Evolutionary conservation across 2,329 filamentous ascomycete genomes (phyloP).

Genomic region (Aspergillus cejpii): DNA sequence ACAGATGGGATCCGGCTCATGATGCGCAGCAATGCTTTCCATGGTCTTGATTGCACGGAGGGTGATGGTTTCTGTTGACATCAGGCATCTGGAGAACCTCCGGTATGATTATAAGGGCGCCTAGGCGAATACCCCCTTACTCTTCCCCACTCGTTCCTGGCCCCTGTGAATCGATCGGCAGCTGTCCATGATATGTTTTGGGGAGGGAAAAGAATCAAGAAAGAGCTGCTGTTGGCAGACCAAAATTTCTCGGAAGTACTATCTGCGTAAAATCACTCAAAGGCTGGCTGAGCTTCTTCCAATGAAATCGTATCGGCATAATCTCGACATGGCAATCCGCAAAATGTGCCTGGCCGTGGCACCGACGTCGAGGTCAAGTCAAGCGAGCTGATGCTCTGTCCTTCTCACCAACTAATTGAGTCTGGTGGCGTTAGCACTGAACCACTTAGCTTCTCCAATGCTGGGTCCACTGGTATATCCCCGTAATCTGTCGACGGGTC

Average conservation of each 20-base stretch:
- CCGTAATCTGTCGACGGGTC: slow-evolving; percentile 12
- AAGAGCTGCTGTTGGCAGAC: too few species aligned
- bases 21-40: slow-evolving; percentile 28
- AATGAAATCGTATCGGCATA: too few species aligned
- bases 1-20: slow-evolving; percentile 8
- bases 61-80: slow-evolving; percentile 36
- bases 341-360: too few species aligned
- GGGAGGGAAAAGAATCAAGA: too few species aligned
- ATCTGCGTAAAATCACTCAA: too few species aligned
- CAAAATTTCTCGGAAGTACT: too few species aligned
- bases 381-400: neutral
- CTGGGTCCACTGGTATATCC: slow-evolving; percentile 42
- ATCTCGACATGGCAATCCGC: too few species aligned
- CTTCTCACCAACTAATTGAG: neutral
- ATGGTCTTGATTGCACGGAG: slow-evolving; percentile 28
- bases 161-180: too few species aligned
- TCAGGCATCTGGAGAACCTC: slow-evolving; percentile 33
- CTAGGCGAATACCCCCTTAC: slow-evolving; percentile 19
- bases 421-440: slow-evolving; percentile 13
- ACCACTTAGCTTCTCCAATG: slow-evolving; percentile 24
- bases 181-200: too few species aligned
- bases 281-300: too few species aligned
- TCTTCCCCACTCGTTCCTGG: too few species aligned
- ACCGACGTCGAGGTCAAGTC: neutral
- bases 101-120: slow-evolving; percentile 41